Evolutionary conservation across 1,284 basidiomycete species (phyloP).

Genomic region (Puccinia coronata): DNA sequence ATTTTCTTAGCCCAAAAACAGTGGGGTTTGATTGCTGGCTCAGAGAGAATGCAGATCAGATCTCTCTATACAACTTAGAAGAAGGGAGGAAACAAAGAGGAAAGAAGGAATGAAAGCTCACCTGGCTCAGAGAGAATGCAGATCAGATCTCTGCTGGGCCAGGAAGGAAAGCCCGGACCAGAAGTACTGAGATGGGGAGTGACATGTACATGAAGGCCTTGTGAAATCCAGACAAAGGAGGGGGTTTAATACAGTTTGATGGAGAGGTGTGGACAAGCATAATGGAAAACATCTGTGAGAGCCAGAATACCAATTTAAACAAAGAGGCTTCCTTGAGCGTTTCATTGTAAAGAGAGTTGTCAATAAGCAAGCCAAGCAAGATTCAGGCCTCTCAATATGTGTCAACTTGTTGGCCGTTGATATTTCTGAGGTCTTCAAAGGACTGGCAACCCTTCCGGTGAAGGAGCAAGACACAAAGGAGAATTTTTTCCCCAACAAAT

Average conservation of each 20-base stretch:
- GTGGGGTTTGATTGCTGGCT: no score
- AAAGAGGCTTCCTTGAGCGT: neutral
- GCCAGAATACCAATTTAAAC: neutral
- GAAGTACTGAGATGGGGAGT: no score
- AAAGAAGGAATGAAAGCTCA: no score
- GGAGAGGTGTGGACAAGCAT: constrained; percentile 4
- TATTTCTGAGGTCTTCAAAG: neutral
- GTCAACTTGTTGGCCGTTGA: neutral
- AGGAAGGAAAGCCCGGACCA: no score
- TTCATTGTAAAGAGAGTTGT: neutral
- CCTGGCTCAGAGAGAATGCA: no score
- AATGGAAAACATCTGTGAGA: neutral
- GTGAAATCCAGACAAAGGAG: no score
- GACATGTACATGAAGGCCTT: no score
- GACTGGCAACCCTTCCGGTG: neutral
- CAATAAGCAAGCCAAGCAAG: neutral
- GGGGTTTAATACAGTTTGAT: neutral
- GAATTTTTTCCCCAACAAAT: neutral
- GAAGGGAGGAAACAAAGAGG: no score
- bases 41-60: no score
- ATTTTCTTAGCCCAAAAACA: no score
- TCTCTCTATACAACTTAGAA: no score
- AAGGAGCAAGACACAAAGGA: neutral
- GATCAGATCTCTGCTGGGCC: no score
- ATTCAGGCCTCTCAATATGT: neutral